Base-by-base conservation (phyloP, 805 yeast species). In the Suhomyces pyralidae region DNA sequence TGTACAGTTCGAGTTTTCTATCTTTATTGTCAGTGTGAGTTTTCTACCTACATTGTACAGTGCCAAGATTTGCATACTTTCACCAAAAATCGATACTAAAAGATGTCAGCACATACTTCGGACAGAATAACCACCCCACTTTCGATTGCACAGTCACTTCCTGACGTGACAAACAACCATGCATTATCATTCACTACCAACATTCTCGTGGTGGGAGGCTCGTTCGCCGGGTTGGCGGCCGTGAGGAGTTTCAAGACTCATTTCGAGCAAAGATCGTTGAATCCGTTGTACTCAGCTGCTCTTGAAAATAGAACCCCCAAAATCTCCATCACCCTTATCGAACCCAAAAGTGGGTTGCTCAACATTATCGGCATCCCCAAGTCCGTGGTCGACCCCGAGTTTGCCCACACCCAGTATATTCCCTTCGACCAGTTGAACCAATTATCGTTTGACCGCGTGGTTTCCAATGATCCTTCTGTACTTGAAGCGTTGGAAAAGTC, bases 281-380 rank as follows among this genome's bases (percentile, higher is more conserved):
- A 50, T 24, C 48, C 56, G 4, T 44, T 50, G 14, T 53, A 53
- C 15, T 46, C 53, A 2, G 30, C 51, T 3, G 48, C 51, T 19
- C 38, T 55, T 32, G 47, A 44, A 9, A 20, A 34, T 46, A 40
- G 49, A 50, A 45, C 43, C 36, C 53, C 50, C 54, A 58, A 43
- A 40, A 50, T 74, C 1, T 58, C 68, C 24, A 65, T 73, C 7
- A 73, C 78, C 0, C 48, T 74, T 42, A 60, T 74, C 2, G 79
- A 74, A 51, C 79, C 78, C 22, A 63, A 68, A 47, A 67, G 71
- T 1, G 79, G 78, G 6, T 63, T 73, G 19, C 60, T 74, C 28
- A 74, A 74, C 51, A 64, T 74, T 3, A 57, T 74, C 45, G 78
- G 78, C 3, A 66, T 74, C 17, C 77, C 78, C 7, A 60, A 70